Evolutionary conservation across 768 basidiomycete species (phyloP).

Genomic region (Galerina marginata): DNA sequence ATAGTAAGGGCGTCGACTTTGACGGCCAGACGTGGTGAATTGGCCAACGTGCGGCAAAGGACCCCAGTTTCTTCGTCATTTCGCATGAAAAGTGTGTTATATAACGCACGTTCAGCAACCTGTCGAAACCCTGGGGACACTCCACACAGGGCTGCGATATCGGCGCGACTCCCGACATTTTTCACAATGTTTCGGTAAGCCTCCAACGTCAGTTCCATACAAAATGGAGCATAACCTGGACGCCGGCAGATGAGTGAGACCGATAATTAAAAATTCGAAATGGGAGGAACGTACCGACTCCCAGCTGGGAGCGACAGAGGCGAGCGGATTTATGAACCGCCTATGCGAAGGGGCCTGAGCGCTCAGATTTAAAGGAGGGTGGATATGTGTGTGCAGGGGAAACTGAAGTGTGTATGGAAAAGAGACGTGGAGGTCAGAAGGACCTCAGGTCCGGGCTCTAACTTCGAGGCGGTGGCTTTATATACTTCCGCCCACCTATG

Average conservation of each 20-base stretch:
- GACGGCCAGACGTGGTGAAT: constrained; percentile 50
- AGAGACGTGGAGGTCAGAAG: constrained; percentile 5
- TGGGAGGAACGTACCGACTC: constrained; percentile 32
- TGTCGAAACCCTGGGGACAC: constrained; percentile 61
- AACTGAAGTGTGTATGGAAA: neutral
- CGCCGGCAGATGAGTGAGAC: neutral
- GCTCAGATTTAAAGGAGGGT: constrained; percentile 1
- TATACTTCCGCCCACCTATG: constrained; percentile 17
- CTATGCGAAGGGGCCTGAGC: constrained; percentile 14
- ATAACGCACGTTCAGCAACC: constrained; percentile 62
- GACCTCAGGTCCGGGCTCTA: constrained; percentile 6
- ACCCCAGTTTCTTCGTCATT: constrained; percentile 42
- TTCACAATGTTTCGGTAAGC: constrained; percentile 62
- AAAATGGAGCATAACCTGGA: constrained; percentile 47
- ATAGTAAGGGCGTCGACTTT: constrained; percentile 63
- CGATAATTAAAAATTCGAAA: neutral
- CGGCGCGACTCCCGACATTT: constrained; percentile 53
- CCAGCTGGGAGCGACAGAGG: constrained; percentile 22
- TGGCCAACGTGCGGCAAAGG: constrained; percentile 53
- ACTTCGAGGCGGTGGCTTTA: constrained; percentile 13
- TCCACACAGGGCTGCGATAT: constrained; percentile 61
- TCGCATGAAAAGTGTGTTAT: constrained; percentile 59
- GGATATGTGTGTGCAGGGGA: neutral
- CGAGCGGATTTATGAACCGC: constrained; percentile 25
- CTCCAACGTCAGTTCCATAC: constrained; percentile 67